Base-by-base conservation (phyloP, 2,329 filamentous ascomycete genomes). In the Cordyceps militaris region DNA sequence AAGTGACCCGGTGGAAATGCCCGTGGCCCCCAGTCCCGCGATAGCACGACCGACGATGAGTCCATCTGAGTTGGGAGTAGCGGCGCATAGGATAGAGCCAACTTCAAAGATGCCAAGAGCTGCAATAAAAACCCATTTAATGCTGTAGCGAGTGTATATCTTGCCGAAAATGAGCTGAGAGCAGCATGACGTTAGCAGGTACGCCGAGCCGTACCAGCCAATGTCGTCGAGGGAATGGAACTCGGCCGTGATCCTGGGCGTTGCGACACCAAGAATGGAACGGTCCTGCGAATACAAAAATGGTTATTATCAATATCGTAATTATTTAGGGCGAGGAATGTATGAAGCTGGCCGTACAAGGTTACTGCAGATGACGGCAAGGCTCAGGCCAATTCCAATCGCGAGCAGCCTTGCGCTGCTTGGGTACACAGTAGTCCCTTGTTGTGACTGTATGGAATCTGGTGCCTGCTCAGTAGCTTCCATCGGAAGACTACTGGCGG, bases 161-260 rank as follows among this genome's bases (percentile, higher is more conserved):
- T 76, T 81, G 2, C 80, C 80, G 0, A 76, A 73, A 14, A 82
- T 69, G 2, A 79, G 79, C 57, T 80, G 78, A 3, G 82, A 64
- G 11, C 77, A 44, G 76, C 73, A 59, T 76, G 80, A 77, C 13
- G 74, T 67, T 38, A 81, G 69, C 32, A 75, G 73, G 62, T 79
- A 80, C 24, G 76, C 74, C 51, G 74, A 76, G 3, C 74, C 76
- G 63, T 83, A 83, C 80, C 80, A 83, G 40, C 79, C 80, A n/a
- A 82, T 74, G 61, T 83, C 79, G 4, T 69, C 64, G 1, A 82
- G 67, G 16, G 76, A 75, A 56, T 80, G 73, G 64, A 80, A 78
- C 24, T 77, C 70, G 48, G 71, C 75, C 0, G 79, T 81, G 59
- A 82, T 81, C 50, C 69, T 67, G 0, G 78, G 78, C 51, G 78